Evolutionary conservation across 2,329 filamentous ascomycete species (phyloP).

Genomic region (Exophiala spinifera): DNA sequence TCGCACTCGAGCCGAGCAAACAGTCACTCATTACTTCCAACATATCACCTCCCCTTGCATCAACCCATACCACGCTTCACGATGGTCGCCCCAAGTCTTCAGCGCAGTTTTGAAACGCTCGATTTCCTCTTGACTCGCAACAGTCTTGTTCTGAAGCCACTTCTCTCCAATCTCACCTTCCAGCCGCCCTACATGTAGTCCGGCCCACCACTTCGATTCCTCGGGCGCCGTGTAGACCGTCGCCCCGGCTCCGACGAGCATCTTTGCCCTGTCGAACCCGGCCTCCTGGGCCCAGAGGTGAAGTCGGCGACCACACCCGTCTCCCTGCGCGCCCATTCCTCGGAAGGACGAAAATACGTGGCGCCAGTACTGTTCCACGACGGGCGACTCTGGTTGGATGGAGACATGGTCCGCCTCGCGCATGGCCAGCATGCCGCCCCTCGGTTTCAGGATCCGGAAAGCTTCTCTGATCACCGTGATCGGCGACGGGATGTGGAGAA

Average conservation of each 20-base stretch:
- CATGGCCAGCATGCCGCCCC: slow-evolving; percentile 52
- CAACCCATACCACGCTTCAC: slow-evolving; percentile 15
- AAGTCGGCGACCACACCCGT: slow-evolving; percentile 25
- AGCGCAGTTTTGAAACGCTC: slow-evolving; percentile 8
- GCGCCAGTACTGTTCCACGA: slow-evolving; percentile 26
- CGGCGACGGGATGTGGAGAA: slow-evolving; percentile 54
- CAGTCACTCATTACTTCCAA: slow-evolving; percentile 6
- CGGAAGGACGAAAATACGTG: slow-evolving; percentile 27
- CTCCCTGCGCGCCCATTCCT: slow-evolving; percentile 30
- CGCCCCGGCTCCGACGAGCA: slow-evolving; percentile 17
- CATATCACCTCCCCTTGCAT: slow-evolving; percentile 18
- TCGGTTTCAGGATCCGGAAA: slow-evolving; percentile 50
- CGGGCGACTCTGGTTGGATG: slow-evolving; percentile 29
- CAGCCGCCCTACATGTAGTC: slow-evolving; percentile 11
- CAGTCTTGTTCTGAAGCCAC: slow-evolving; percentile 6
- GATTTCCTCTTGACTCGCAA: slow-evolving; percentile 6
- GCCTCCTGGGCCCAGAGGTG: slow-evolving; percentile 28
- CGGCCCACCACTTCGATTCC: slow-evolving; percentile 17
- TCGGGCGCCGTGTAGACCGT: slow-evolving; percentile 13
- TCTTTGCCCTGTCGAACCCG: slow-evolving; percentile 24
- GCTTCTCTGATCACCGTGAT: slow-evolving; percentile 51
- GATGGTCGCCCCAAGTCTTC: slow-evolving; percentile 7
- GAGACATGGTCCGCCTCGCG: slow-evolving; percentile 36
- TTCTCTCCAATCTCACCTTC: slow-evolving; percentile 12
- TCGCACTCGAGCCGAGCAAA: too few species aligned